phyloP scores from a whole-genome alignment of 2,329 filamentous ascomycete genomes.

The Dactylonectria estremocensis region DNA sequence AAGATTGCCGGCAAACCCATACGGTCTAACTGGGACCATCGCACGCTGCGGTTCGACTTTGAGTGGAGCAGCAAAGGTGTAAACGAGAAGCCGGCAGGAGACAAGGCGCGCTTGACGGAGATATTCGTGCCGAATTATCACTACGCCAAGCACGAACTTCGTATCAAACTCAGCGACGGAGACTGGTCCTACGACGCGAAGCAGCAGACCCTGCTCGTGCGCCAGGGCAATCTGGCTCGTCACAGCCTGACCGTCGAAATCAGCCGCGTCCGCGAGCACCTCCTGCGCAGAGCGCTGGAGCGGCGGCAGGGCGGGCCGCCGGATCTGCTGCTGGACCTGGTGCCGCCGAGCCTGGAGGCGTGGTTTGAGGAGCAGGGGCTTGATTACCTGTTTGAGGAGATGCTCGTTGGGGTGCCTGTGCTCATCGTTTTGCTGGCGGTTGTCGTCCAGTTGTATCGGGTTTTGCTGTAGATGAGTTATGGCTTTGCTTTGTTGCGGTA shows the following conservation, averaged over 20 bases:
- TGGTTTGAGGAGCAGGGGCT: conserved; percentile 41
- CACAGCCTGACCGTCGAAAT: conserved; percentile 47
- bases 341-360: conserved; percentile 37
- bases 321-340: conserved; percentile 28
- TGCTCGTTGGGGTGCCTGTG: conserved; percentile 27
- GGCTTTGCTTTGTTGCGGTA: background rate
- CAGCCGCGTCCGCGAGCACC: conserved; percentile 40
- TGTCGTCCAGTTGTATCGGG: conserved; percentile 3
- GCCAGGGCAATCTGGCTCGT: conserved; percentile 10
- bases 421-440: conserved; percentile 17
- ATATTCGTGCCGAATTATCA: conserved; percentile 59
- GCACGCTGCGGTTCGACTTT: conserved; percentile 54
- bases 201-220: conserved; percentile 51
- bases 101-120: conserved; percentile 52
- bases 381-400: conserved; percentile 18
- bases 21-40: conserved; percentile 54
- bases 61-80: conserved; percentile 47
- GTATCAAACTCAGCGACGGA: conserved; percentile 47
- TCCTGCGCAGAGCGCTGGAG: conserved; percentile 33
- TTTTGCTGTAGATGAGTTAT: background rate
- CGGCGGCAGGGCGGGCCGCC: conserved; percentile 35
- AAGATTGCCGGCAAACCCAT: conserved; percentile 57
- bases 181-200: conserved; percentile 50
- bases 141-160: conserved; percentile 50
- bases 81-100: conserved; percentile 34